Base-by-base conservation (phyloP, 805 yeast genomes). In the Clavispora phyllophila region DNA sequence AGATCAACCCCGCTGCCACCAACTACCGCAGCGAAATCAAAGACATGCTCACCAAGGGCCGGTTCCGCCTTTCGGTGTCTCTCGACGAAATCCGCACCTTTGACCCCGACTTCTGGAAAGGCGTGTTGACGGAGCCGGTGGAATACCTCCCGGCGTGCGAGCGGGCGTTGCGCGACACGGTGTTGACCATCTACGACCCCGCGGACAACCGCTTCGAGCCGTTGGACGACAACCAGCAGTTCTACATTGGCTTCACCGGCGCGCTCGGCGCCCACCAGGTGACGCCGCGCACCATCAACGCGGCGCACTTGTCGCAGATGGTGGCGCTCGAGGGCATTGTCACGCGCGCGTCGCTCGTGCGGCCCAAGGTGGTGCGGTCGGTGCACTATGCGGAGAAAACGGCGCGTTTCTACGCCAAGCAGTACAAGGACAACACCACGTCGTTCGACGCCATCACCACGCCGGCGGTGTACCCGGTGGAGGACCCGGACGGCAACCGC, bases 251-350 rank as follows among this genome's bases (percentile, higher is more conserved):
- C 0, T 88, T 91, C 65, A 80, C 78, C 53, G 99, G 99, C 41
- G 82, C 97, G 0, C 88, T 93, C 63, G 98, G 98, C 42, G 78
- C 82, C 43, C 90, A 89, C 59, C 76, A 84, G 36, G 81, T 91
- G 23, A 83, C 89, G 19, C 97, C 99, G 17, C 77, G 98, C 56
- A 81, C 96, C 3, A 80, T 93, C 44, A 78, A 82, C 45, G 83
- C 98, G 2, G 65, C 75, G 12, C 83, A 79, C 50, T 69, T 93
- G 40, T 88, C 96, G 43, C 82, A 83, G 57, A 70, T 91, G 76
- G 79, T 93, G 35, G 82, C 95, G 1, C 73, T 93, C 19, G 97
- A 93, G 65, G 99, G 99, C 43, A 93, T 93, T 54, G 96, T 93
- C 14, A 91, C 98, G 1, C 75, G 93, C 49, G 90, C 96, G 24